phyloP scores from a whole-genome alignment of 306 rosid genomes.

The Prunus campanulata region DNA sequence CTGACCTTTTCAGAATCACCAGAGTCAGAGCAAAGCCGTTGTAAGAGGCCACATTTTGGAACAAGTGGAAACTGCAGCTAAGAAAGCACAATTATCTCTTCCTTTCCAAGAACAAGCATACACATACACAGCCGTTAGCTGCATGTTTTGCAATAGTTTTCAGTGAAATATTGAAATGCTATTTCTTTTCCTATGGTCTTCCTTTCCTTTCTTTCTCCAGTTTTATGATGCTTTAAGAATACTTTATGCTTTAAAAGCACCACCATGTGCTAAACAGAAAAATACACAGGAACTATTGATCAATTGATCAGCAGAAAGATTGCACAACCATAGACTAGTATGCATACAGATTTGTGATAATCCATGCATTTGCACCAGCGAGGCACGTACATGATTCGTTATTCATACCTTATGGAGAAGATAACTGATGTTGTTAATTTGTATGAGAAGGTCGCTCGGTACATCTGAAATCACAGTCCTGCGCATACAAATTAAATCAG shows the following conservation, averaged over 20 bases:
- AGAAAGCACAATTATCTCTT: conserved; percentile 30
- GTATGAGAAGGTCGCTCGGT: conserved; percentile 62
- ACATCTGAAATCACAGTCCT: conserved; percentile 71
- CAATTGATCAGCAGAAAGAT: background rate
- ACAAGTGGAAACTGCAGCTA: conserved; percentile 75
- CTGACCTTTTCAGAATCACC: conserved; percentile 43
- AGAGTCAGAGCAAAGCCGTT: conserved; percentile 61
- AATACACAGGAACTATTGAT: background rate
- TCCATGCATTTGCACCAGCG: background rate
- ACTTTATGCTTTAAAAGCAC: background rate
- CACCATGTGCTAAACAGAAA: background rate
- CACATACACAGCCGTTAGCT: background rate
- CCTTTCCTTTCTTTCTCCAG: background rate
- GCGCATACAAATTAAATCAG: conserved; percentile 13
- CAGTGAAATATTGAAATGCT: background rate
- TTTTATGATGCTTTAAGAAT: no score
- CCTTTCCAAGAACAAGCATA: background rate
- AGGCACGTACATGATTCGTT: background rate
- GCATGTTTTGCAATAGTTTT: background rate
- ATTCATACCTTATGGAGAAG: conserved; percentile 75
- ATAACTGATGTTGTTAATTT: conserved; percentile 58
- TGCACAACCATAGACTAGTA: background rate
- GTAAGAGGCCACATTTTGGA: conserved; percentile 76
- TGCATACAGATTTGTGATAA: no score
- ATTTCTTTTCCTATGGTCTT: background rate